Base-by-base conservation (phyloP, 2,329 filamentous ascomycete species). In the Ascochyta lentis region DNA sequence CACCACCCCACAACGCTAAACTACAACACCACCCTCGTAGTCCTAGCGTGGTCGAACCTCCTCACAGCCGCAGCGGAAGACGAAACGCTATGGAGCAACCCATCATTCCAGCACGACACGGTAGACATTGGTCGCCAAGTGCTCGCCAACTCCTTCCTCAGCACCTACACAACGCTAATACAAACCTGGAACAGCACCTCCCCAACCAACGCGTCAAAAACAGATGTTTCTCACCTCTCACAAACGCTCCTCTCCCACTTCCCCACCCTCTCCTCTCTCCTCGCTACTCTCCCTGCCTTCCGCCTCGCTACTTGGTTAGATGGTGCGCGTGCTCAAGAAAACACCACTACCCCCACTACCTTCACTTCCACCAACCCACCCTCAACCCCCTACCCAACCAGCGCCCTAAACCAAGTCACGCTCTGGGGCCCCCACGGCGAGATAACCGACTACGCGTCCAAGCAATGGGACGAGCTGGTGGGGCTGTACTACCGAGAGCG, bases 71-170 rank as follows among this genome's bases (percentile, higher is more conserved):
- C 76, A 0, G 43, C 58, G 2, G 31, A 60, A 4, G 64, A 76
- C 4, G 54, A 67, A 0, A 34, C 35, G 0, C 71, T 83, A 1
- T 82, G 78, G 76, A 40, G 58, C 9, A 75, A 79, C 48, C 67
- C 77, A 26, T 69, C 77, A 0, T 83, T 79, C 60, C 69, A 70
- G 23, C 77, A 81, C 57, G 81, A 84, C 54, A 63, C 82, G 26
- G 74, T 80, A n/a, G 81, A 83, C 59, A 68, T 82, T 12, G 79
- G 80, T 2, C 74, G 81, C 1, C 81, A 84, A 64, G 77, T 83
- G 13, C 62, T 82, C 38, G 74, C 75, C 40, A 82, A 83, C 63
- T 72, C 71, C 6, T 83, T 83, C 61, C 72, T 74, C n/a, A 59
- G 69, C 0, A 42, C 73, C 5, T 81, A 81, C 67, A 54, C 50